Conservation (phyloP, 257 asterid species). For the Nicotiana obtusifolia region DNA sequence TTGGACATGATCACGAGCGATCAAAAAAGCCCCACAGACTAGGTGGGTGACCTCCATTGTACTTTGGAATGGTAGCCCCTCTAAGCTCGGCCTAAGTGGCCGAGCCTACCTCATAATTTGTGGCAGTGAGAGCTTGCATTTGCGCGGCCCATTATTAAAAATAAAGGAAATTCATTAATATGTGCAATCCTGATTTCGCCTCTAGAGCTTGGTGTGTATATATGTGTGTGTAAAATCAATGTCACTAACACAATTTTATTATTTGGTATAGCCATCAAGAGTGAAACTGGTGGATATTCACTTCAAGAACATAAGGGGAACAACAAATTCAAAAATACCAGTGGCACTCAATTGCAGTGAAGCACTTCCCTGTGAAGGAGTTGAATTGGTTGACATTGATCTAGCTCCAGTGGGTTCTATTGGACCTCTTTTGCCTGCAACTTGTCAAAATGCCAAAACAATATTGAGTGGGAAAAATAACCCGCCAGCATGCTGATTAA, state of each 20-base stretch:
- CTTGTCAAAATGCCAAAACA: constrained; percentile 33
- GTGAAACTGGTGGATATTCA: constrained; percentile 48
- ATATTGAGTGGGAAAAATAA: constrained; percentile 8
- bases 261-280: constrained; percentile 43
- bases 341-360: constrained; percentile 50
- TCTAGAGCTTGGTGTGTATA: neutral
- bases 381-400: constrained; percentile 47
- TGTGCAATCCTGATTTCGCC: too few species aligned
- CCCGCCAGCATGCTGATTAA: constrained; percentile 20
- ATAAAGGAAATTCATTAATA: too few species aligned
- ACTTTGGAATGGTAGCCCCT: too few species aligned
- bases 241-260: neutral
- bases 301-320: constrained; percentile 64
- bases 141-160: too few species aligned
- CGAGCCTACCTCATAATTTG: too few species aligned
- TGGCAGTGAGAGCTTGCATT: too few species aligned
- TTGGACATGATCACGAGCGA: too few species aligned
- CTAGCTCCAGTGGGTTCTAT: constrained; percentile 20
- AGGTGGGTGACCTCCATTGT: too few species aligned
- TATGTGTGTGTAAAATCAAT: neutral
- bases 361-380: constrained; percentile 40
- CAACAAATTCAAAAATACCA: constrained; percentile 27
- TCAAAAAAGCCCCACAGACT: too few species aligned
- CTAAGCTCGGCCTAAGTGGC: too few species aligned
- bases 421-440: neutral